Conservation (phyloP, 192 early-diverging fungal species). For the Backusella psychrophila region DNA sequence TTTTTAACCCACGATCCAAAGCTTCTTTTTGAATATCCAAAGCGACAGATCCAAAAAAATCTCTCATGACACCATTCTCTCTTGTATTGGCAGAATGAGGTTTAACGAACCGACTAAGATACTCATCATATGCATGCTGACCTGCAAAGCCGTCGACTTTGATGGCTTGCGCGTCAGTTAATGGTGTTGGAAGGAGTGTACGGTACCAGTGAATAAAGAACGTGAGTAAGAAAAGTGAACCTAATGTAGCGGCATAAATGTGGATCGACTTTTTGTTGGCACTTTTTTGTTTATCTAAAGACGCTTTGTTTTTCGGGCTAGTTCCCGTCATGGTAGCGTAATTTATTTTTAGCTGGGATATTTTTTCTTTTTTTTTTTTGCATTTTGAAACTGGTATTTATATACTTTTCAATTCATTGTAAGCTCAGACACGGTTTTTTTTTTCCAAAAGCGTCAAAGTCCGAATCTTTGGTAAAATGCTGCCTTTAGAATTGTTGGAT, state of each 20-base stretch:
- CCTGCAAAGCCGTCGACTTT: slow-evolving; percentile 27
- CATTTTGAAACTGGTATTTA: neutral
- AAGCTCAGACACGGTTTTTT: slow-evolving; percentile 1
- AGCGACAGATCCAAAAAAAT: slow-evolving; percentile 10
- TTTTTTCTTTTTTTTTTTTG: no score
- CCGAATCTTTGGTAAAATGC: neutral
- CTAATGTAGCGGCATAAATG: neutral
- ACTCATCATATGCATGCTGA: slow-evolving; percentile 34
- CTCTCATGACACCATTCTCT: slow-evolving; percentile 23
- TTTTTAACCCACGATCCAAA: slow-evolving; percentile 9
- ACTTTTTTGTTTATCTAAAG: neutral
- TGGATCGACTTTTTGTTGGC: neutral
- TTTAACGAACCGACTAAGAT: slow-evolving; percentile 21
- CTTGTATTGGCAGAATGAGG: slow-evolving; percentile 32
- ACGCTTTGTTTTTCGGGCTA: neutral
- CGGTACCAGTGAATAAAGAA: slow-evolving; percentile 9
- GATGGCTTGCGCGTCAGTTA: slow-evolving; percentile 20
- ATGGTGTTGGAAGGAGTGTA: slow-evolving; percentile 11
- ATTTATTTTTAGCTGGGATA: neutral
- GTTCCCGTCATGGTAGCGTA: neutral
- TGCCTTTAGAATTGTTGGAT: neutral
- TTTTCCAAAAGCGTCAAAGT: slow-evolving; percentile 1
- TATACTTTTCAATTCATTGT: neutral
- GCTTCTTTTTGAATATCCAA: neutral
- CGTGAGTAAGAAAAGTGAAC: slow-evolving; percentile 5